Base-by-base conservation (phyloP, 306 rosid genomes). In the Mucuna pruriens region DNA sequence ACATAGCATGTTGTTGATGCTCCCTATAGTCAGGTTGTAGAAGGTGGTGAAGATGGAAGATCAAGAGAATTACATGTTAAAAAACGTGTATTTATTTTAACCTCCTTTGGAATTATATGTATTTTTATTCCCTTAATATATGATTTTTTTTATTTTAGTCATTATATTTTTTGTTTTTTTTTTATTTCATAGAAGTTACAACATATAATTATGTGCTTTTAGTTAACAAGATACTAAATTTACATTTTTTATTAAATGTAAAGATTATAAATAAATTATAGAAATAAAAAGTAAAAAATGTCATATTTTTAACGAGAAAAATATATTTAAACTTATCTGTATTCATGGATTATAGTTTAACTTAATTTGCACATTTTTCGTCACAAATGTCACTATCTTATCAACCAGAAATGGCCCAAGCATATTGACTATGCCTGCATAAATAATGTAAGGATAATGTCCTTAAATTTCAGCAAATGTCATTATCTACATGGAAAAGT, bases 1-100 rank as follows among this genome's bases (percentile, higher is more conserved):
- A 85, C 89, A 76, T 95, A 92, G 82, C 97, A 92, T 11, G 92
- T 89, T 82, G 98, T 95, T 57, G 97, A 95, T 62, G 97, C 95
- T 77, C 97, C 97, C 97, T 95, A 29, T 9, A 69, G 34, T 71
- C 66, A 71, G 26, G 60, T 62, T 76, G 5, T 52, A 66, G 25
- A 62, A 63, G 7, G 12, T 2, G 7, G 12, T 2, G 2, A 62
- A 62, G 2, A 31, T 31, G 22, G 17, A 29, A 15, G 61, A 25
- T 49, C 40, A 25, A 1, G 22, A 76, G 31, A 29, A 29, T 29
- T 3, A 29, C 31, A 29, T 29, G 31, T 29, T 29, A 29, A 29
- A 29, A 29, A 29, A 29, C 3, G 31, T 29, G 31, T 1, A 3
- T 29, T 29, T 29, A 1, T 29, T 3, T 29, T 29, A 29, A 29